Evolutionary conservation across 306 rosid genomes (phyloP).

Genomic region (Begonia loranthoides): DNA sequence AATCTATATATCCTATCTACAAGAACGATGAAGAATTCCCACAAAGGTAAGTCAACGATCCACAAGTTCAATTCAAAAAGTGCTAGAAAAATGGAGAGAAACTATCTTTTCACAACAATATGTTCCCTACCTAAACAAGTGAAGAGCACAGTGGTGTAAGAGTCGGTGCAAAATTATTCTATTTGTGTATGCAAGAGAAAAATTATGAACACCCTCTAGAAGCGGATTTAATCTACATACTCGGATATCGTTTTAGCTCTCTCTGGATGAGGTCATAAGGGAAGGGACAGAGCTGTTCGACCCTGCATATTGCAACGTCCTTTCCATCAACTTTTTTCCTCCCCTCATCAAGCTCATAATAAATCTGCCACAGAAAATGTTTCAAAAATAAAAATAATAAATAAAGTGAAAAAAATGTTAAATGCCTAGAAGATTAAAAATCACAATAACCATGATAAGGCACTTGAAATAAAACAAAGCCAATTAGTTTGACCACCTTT

Average conservation of each 20-base stretch:
- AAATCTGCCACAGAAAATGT: constrained; percentile 32
- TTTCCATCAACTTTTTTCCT: constrained; percentile 54
- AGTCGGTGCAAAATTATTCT: too few relatives aligned
- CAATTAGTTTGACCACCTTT: constrained; percentile 41
- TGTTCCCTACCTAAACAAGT: too few relatives aligned
- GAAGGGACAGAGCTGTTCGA: constrained; percentile 94
- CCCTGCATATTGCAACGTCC: constrained; percentile 84
- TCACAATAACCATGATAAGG: too few relatives aligned
- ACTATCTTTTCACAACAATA: too few relatives aligned
- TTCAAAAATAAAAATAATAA: neutral
- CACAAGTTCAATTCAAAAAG: neutral
- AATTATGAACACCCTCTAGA: too few relatives aligned
- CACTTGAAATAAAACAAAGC: neutral
- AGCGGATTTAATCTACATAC: constrained; percentile 17
- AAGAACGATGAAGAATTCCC: too few relatives aligned
- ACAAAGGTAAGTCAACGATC: too few relatives aligned
- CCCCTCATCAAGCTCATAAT: constrained; percentile 80
- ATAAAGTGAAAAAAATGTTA: neutral
- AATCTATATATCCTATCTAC: too few relatives aligned
- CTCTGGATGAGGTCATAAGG: constrained; percentile 87
- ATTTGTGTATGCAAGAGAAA: too few relatives aligned
- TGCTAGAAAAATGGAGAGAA: too few relatives aligned
- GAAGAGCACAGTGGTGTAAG: too few relatives aligned
- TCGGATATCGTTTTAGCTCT: constrained; percentile 91
- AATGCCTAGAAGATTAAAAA: neutral